These are phyloP conservation scores for Neurospora sp. DNA, from an alignment of 2,329 filamentous ascomycete genomes.

Conservation along the genomic window DNA sequence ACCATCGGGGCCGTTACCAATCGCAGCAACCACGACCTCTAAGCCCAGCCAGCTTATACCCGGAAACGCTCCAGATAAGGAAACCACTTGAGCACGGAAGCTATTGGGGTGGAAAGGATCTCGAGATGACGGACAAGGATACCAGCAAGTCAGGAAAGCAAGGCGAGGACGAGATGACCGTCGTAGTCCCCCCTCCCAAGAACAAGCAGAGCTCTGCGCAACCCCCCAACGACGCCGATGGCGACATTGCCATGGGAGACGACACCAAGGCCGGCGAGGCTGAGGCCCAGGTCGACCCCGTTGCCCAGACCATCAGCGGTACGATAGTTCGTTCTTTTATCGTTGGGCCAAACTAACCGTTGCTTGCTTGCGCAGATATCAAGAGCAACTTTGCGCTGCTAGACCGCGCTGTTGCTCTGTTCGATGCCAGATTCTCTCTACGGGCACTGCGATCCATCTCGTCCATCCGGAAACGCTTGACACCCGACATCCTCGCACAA, in stretches of 20 bases:
- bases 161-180: constrained; percentile 71
- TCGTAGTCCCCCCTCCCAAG: constrained; percentile 68
- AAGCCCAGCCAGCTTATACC: constrained; percentile 43
- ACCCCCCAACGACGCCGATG: constrained; percentile 51
- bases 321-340: constrained; percentile 19
- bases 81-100: constrained; percentile 59
- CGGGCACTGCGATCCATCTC: constrained; percentile 92
- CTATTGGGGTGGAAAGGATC: constrained; percentile 54
- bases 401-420: constrained; percentile 83
- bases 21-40: not conserved
- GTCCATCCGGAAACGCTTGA: constrained; percentile 84
- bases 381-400: constrained; percentile 87
- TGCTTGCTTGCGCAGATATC: constrained; percentile 56
- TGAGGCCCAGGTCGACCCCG: constrained; percentile 50
- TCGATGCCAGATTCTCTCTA: constrained; percentile 91
- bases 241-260: constrained; percentile 63
- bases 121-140: constrained; percentile 57
- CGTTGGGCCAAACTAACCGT: not conserved
- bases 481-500: constrained; percentile 69
- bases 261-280: constrained; percentile 37
- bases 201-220: constrained; percentile 48
- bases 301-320: constrained; percentile 52
- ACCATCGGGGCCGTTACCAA: constrained; percentile 1
- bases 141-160: constrained; percentile 59
- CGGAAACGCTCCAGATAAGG: constrained; percentile 63